phyloP scores from a whole-genome alignment of 257 asterid genomes.

The Salvia splendens region DNA sequence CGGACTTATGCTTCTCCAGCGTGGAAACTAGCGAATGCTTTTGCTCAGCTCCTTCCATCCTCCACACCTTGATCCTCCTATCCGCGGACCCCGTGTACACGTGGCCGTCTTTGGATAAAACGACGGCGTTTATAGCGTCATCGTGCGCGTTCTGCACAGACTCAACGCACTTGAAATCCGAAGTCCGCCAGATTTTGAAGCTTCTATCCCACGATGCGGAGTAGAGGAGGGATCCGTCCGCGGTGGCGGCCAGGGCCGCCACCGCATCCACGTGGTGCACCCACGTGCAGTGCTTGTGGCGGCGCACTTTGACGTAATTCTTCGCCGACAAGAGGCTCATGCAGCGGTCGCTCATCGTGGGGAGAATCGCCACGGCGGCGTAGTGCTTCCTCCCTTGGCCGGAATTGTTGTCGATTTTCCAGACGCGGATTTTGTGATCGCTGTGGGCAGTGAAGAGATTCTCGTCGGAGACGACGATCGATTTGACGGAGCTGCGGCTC shows the following conservation, averaged over 20 bases:
- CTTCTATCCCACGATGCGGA: slow-evolving; percentile 79
- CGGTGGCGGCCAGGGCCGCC: slow-evolving; percentile 53
- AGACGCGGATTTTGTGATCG: slow-evolving; percentile 68
- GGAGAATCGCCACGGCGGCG: slow-evolving; percentile 50
- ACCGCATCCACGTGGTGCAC: slow-evolving; percentile 72
- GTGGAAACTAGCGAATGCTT: slow-evolving; percentile 47
- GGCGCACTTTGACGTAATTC: slow-evolving; percentile 55
- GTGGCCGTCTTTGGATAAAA: slow-evolving; percentile 46
- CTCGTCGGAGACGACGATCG: slow-evolving; percentile 43
- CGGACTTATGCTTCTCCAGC: slow-evolving; percentile 65
- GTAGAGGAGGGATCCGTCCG: slow-evolving; percentile 48
- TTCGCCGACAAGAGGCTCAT: slow-evolving; percentile 45
- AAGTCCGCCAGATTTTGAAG: slow-evolving; percentile 64
- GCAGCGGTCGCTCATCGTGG: slow-evolving; percentile 59
- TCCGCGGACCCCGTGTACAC: slow-evolving; percentile 81
- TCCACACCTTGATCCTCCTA: slow-evolving; percentile 62
- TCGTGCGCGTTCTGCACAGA: slow-evolving; percentile 69
- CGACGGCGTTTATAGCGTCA: slow-evolving; percentile 77
- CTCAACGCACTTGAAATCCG: slow-evolving; percentile 66
- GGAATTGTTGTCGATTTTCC: slow-evolving; percentile 52
- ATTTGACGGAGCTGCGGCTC: slow-evolving; percentile 50
- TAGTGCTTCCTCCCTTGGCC: neutral
- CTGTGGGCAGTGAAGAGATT: slow-evolving; percentile 68
- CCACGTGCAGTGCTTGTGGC: slow-evolving; percentile 67
- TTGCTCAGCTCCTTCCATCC: slow-evolving; percentile 30